phyloP scores from a whole-genome alignment of 441 rosid genomes.

The Erodium trifolium region DNA sequence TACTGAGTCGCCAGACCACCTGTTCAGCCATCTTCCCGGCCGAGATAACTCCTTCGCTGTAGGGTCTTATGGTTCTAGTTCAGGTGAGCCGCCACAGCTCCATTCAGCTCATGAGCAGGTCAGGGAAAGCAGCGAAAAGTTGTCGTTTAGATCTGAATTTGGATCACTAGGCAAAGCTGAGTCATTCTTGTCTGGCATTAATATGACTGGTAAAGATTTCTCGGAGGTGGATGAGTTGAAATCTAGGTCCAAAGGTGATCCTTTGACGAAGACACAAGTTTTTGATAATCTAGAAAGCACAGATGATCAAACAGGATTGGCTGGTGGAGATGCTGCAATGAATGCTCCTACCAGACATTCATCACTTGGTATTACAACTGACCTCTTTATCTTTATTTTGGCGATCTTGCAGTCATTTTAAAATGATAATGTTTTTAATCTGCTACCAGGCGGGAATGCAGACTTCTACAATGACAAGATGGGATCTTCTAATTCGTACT shows the following conservation, averaged over 20 bases:
- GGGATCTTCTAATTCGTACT: slow-evolving; percentile 26
- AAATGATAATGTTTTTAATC: too few species aligned
- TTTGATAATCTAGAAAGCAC: slow-evolving; percentile 25
- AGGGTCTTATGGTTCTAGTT: slow-evolving; percentile 38
- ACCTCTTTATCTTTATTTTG: too few species aligned
- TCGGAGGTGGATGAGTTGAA: slow-evolving; percentile 30
- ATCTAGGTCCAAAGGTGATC: slow-evolving; percentile 23
- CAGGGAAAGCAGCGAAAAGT: too few species aligned
- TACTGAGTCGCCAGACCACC: slow-evolving; percentile 23
- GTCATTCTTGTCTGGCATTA: too few species aligned
- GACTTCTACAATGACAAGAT: slow-evolving; percentile 35
- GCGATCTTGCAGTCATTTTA: too few species aligned
- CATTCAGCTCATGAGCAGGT: slow-evolving; percentile 21
- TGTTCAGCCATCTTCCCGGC: slow-evolving; percentile 27
- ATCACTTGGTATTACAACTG: too few species aligned
- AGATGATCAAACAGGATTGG: slow-evolving; percentile 30
- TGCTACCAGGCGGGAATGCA: slow-evolving; percentile 13
- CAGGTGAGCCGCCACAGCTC: slow-evolving; percentile 26
- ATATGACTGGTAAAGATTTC: slow-evolving; percentile 20
- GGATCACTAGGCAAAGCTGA: too few species aligned
- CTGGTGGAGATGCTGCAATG: slow-evolving; percentile 14
- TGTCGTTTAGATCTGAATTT: too few species aligned
- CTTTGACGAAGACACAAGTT: slow-evolving; percentile 23
- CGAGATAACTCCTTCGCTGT: slow-evolving; percentile 35
- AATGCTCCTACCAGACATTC: too few species aligned